These are phyloP conservation scores for Alternaria triticimaculans DNA, from an alignment of 2,329 filamentous ascomycete genomes.

Conservation along the genomic window DNA sequence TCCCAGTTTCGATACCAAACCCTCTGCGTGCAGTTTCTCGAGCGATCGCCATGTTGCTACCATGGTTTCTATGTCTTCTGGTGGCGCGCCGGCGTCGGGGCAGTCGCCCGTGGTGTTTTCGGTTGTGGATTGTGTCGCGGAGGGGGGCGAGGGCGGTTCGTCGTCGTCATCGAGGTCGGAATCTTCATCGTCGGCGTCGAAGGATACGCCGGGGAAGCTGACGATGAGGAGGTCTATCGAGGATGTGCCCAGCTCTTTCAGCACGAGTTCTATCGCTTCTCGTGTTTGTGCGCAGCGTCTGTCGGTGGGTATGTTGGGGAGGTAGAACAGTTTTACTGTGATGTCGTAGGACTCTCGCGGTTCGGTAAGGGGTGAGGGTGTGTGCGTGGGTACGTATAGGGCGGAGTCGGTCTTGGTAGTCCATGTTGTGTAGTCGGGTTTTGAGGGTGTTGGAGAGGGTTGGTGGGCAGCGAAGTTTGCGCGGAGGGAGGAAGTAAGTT, in stretches of 20 bases:
- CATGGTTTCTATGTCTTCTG: slow-evolving; percentile 65
- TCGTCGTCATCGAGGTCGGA: slow-evolving; percentile 72
- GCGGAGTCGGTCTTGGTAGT: slow-evolving; percentile 61
- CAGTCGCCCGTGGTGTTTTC: slow-evolving; percentile 54
- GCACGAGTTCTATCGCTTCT: slow-evolving; percentile 80
- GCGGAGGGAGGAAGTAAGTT: slow-evolving; percentile 86
- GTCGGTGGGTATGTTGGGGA: slow-evolving; percentile 71
- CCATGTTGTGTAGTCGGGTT: slow-evolving; percentile 65
- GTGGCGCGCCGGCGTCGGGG: slow-evolving; percentile 42
- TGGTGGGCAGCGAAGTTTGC: slow-evolving; percentile 81
- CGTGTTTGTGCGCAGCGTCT: slow-evolving; percentile 73
- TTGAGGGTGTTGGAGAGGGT: slow-evolving; percentile 58
- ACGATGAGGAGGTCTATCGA: slow-evolving; percentile 88
- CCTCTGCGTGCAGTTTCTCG: slow-evolving; percentile 74
- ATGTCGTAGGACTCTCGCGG: slow-evolving; percentile 88
- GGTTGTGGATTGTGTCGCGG: slow-evolving; percentile 18
- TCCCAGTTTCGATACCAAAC: slow-evolving; percentile 77
- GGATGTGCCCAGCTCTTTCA: slow-evolving; percentile 76
- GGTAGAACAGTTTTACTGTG: slow-evolving; percentile 93
- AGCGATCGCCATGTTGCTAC: slow-evolving; percentile 73
- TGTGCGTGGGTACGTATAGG: slow-evolving; percentile 79
- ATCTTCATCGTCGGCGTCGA: slow-evolving; percentile 90
- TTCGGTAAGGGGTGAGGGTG: slow-evolving; percentile 74
- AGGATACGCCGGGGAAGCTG: slow-evolving; percentile 91
- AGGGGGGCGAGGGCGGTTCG: slow-evolving; percentile 27